Conservation (phyloP, 257 asterid genomes). For the Plectranthus barbatus region DNA sequence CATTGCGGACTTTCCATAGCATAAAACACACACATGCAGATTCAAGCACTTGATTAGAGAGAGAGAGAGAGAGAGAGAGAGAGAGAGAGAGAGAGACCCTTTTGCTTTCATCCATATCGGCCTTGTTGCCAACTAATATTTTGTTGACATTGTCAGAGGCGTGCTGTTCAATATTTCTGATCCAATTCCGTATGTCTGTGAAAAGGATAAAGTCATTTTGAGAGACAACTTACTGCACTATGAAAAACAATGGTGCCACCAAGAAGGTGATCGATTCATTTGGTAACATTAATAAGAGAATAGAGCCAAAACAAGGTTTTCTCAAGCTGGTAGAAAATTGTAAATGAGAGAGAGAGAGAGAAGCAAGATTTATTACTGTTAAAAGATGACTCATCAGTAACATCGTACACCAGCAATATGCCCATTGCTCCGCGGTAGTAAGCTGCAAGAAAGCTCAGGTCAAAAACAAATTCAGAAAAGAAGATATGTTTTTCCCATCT, state of each 20-base stretch:
- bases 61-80: constrained; percentile 12
- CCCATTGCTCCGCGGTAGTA: constrained; percentile 78
- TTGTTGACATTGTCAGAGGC: constrained; percentile 72
- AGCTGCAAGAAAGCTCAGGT: constrained; percentile 33
- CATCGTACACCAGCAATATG: constrained; percentile 64
- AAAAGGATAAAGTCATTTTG: constrained; percentile 10
- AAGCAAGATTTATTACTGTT: constrained; percentile 36
- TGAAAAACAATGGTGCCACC: neutral
- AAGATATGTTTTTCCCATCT: neutral
- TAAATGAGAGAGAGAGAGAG: neutral
- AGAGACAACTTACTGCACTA: constrained; percentile 5
- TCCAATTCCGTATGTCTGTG: constrained; percentile 66
- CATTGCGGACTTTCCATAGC: neutral
- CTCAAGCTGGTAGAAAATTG: neutral
- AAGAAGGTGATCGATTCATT: neutral
- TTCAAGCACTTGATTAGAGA: neutral
- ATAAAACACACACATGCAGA: neutral
- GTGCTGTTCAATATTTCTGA: constrained; percentile 66
- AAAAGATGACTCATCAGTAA: constrained; percentile 63
- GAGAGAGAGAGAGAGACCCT: constrained; percentile 37
- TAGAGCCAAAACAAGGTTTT: neutral
- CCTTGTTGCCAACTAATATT: constrained; percentile 67
- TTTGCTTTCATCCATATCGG: constrained; percentile 75
- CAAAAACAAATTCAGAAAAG: neutral
- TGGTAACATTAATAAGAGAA: neutral